Evolutionary conservation across 306 rosid species (phyloP).

Genomic region (Oxytropis ochrocephala): DNA sequence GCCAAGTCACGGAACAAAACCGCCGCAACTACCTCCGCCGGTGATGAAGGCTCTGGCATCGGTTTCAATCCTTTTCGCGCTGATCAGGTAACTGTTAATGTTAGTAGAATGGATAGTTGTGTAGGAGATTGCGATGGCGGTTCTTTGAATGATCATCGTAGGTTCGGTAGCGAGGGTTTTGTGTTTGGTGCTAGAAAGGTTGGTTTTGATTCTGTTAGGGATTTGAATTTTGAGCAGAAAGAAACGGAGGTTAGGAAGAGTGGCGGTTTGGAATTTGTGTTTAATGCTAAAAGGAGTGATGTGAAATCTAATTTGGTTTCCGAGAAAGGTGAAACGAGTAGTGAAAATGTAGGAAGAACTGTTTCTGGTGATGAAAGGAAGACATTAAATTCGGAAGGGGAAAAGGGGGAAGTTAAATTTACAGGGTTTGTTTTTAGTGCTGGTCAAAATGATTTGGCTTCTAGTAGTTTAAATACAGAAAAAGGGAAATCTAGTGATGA

Average conservation of each 20-base stretch:
- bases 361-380: constrained; percentile 21
- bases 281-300: constrained; percentile 26
- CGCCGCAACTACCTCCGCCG: constrained; percentile 2
- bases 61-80: constrained; percentile 43
- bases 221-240: constrained; percentile 19
- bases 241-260: constrained; percentile 19
- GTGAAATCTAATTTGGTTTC: neutral
- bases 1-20: constrained; percentile 35
- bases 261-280: constrained; percentile 34
- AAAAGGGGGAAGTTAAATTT: neutral
- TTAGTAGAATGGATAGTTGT: neutral
- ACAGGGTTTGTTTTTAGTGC: constrained; percentile 31
- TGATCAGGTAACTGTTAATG: constrained; percentile 29
- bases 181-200: constrained; percentile 34
- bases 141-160: neutral
- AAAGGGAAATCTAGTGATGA: constrained; percentile 18
- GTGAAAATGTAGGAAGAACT: neutral
- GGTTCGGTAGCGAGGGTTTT: constrained; percentile 16
- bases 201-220: constrained; percentile 19
- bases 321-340: neutral
- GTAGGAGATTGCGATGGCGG: neutral
- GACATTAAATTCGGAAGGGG: constrained; percentile 10
- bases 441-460: constrained; percentile 20
- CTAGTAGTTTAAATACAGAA: constrained; percentile 11
- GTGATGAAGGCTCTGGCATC: neutral